phyloP scores from a whole-genome alignment of 2,329 filamentous ascomycete genomes.

The Fusarium virguliforme region DNA sequence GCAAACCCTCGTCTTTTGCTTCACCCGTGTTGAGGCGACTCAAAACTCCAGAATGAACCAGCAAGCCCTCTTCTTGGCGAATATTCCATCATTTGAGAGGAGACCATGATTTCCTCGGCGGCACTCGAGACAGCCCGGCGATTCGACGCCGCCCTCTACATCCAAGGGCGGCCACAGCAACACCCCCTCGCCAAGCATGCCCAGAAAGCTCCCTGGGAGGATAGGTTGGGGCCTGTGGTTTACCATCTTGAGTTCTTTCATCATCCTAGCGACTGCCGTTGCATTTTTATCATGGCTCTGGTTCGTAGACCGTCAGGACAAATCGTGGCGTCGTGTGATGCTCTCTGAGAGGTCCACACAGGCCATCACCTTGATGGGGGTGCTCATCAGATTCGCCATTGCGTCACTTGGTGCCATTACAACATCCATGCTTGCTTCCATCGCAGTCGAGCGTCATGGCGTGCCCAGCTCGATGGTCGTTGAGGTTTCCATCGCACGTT shows the following conservation, averaged over 20 bases:
- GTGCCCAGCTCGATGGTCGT: background rate
- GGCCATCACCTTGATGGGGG: background rate
- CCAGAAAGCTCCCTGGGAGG: background rate
- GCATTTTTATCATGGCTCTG: slow-evolving; percentile 1
- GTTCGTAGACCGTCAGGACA: background rate
- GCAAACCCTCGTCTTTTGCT: no score
- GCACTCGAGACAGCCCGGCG: background rate
- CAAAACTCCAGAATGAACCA: background rate
- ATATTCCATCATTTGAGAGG: no score
- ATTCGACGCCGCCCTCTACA: background rate
- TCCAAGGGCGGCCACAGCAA: background rate
- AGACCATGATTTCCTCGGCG: no score
- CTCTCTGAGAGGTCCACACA: slow-evolving; percentile 5
- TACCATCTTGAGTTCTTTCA: background rate
- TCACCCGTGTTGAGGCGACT: background rate
- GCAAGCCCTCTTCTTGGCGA: background rate
- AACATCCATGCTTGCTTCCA: slow-evolving; percentile 1
- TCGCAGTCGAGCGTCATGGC: background rate
- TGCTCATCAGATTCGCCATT: background rate
- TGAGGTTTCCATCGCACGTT: background rate
- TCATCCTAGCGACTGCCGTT: background rate
- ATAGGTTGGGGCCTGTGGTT: background rate
- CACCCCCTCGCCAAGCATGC: background rate
- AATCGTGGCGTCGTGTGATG: background rate
- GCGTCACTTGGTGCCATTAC: background rate